Percentiles rank a stretch among this genome's conserved stretches.
These are phyloP conservation scores for Lotmaria passim DNA, from an alignment of 208 protist species.

Conservation along the genomic window DNA sequence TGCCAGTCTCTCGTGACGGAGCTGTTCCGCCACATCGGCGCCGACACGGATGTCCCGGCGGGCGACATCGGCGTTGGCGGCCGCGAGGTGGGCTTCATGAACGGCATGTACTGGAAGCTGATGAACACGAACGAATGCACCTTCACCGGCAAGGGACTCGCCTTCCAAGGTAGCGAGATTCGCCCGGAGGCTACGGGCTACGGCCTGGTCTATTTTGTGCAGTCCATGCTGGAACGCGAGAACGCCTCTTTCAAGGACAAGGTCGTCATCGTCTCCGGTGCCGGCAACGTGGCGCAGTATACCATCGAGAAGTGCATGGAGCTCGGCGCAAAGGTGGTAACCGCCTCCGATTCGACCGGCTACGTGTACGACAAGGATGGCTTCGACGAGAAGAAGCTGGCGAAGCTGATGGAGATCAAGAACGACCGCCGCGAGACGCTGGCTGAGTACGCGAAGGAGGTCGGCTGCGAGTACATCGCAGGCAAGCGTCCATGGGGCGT, in stretches of 20 bases:
- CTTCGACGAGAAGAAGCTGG: slow-evolving; percentile 80
- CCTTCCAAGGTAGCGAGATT: slow-evolving; percentile 92
- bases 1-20: slow-evolving; percentile 93
- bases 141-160: slow-evolving; percentile 92
- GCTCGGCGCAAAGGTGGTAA: slow-evolving; percentile 85
- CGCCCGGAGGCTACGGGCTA: slow-evolving; percentile 95
- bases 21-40: slow-evolving; percentile 88
- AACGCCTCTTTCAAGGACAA: slow-evolving; percentile 73
- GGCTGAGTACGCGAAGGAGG: slow-evolving; percentile 67
- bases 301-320: slow-evolving; percentile 83
- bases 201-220: slow-evolving; percentile 91
- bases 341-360: slow-evolving; percentile 86
- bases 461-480: slow-evolving; percentile 65
- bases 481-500: slow-evolving; percentile 73
- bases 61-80: slow-evolving; percentile 95
- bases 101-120: slow-evolving; percentile 91
- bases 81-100: slow-evolving; percentile 93
- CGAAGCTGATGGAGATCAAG: slow-evolving; percentile 74
- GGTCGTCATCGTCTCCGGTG: slow-evolving; percentile 80
- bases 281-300: slow-evolving; percentile 94
- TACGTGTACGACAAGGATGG: slow-evolving; percentile 82
- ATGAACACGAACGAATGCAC: slow-evolving; percentile 80
- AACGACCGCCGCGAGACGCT: slow-evolving; percentile 60
- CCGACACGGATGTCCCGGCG: slow-evolving; percentile 93
- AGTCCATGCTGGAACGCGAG: slow-evolving; percentile 75